Conservation (phyloP, 805 yeast species). For the Candida incommunis region DNA sequence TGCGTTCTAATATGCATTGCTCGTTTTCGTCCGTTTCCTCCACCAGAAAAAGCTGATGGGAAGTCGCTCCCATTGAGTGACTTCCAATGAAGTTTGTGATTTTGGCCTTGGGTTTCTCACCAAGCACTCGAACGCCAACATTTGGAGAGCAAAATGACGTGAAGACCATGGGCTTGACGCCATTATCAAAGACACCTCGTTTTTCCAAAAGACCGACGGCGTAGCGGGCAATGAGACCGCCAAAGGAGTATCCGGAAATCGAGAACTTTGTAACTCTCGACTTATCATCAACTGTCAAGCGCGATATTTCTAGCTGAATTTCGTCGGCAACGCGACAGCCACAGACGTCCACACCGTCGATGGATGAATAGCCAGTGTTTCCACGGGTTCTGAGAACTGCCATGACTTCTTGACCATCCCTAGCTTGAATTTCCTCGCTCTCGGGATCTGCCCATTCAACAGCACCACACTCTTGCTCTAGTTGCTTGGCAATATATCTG, state of each 20-base stretch:
- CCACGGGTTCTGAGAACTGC: constrained; percentile 31
- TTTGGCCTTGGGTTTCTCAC: constrained; percentile 33
- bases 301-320: constrained; percentile 29
- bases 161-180: constrained; percentile 41
- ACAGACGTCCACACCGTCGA: constrained; percentile 79
- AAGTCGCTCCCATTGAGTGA: constrained; percentile 51
- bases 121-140: constrained; percentile 48
- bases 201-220: constrained; percentile 57
- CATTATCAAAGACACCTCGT: constrained; percentile 33
- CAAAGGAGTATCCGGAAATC: constrained; percentile 76
- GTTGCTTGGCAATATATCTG: constrained; percentile 38
- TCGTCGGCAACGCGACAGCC: constrained; percentile 65
- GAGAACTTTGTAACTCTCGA: constrained; percentile 49
- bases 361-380: constrained; percentile 61
- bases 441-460: constrained; percentile 8
- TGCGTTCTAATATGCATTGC: constrained; percentile 33
- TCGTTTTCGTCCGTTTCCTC: constrained; percentile 27
- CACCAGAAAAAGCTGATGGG: constrained; percentile 53
- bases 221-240: constrained; percentile 74
- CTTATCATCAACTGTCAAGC: constrained; percentile 8
- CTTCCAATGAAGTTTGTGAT: constrained; percentile 55
- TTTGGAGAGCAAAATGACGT: constrained; percentile 60
- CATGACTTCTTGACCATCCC: constrained; percentile 13
- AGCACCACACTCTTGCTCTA: constrained; percentile 22
- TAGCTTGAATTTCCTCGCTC: constrained; percentile 7